Evolutionary conservation across 116 monocot genomes (phyloP), one percentile per base, ranked within the genome.

Genomic region (Posidonia oceanica): DNA sequence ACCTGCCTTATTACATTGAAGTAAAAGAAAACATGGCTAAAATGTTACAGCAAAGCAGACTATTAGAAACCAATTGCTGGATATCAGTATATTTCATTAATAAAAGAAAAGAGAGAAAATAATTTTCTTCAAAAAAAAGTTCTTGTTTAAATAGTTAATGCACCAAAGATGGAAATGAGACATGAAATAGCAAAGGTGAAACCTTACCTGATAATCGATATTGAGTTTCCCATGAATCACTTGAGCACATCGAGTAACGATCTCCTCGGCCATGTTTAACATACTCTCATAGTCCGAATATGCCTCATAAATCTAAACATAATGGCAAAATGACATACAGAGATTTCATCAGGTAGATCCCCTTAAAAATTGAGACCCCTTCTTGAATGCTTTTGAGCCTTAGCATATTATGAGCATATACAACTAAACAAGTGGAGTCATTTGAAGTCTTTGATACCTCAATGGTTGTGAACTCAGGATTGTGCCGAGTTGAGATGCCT

Each of bases 221-320:
- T 80, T 80, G 59, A 96, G 87, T 61, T 81, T 91, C 53, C 83
- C 85, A 73, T 89, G 85, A 62, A 89, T 77, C 39, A 69, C 78
- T 64, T 83, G 73, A 80, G 85, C 84, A 80, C 91, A 96, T 72
- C 72, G 72, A 39, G 87, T 96, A 61, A 96, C 80, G 71, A 96
- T 89, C 83, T 96, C 96, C 80, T 96, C 96, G 63, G 96, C 96
- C 89, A 91, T 76, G 72, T 83, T 85, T 87, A 96, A 87, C 96
- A 96, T 96, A 76, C 89, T 91, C 75, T 87, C 64, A 70, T 96
- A 96, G 77, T 96, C 92, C n/a, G 96, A 89, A 82, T 89, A 89
- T 62, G 96, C 96, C 83, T 96, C 96, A 82, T 96, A 96, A 75
- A 96, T 89, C 96, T 96, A 78, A 48, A 64, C 40, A 59, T 57